A percentile compares a stretch with the other conserved stretches of the same genome.
These are phyloP conservation scores for Monilinia fructicola DNA, from an alignment of 2,329 filamentous ascomycete genomes.

Conservation along the genomic window DNA sequence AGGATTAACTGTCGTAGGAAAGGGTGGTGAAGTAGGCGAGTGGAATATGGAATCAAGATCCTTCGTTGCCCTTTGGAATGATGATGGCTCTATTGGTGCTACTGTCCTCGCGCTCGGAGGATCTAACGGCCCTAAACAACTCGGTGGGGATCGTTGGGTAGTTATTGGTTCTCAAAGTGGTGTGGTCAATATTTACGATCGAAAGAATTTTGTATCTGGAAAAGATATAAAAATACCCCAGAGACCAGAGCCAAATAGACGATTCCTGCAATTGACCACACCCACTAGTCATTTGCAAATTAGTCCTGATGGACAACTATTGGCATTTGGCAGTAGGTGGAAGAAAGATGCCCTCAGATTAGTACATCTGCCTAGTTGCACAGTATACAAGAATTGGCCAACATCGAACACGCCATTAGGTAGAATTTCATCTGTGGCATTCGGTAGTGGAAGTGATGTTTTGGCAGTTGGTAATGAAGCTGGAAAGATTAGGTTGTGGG, in stretches of 20 bases:
- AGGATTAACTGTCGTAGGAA: conserved; percentile 79
- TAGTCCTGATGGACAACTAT: conserved; percentile 82
- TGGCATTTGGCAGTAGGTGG: conserved; percentile 81
- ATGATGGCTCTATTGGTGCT: conserved; percentile 84
- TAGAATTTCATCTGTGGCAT: conserved; percentile 72
- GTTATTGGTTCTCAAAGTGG: conserved; percentile 83
- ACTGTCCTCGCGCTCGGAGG: conserved; percentile 81
- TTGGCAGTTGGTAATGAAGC: conserved; percentile 85
- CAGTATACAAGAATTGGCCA: conserved; percentile 96
- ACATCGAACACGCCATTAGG: conserved; percentile 87
- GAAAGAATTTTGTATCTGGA: conserved; percentile 47
- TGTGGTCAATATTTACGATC: conserved; percentile 92
- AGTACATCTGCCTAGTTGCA: conserved; percentile 87
- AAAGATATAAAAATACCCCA: conserved; percentile 56
- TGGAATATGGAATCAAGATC: conserved; percentile 70
- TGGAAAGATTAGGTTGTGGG: conserved; percentile 88
- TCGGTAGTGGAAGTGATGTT: conserved; percentile 63
- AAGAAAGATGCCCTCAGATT: conserved; percentile 86
- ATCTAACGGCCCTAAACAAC: conserved; percentile 52
- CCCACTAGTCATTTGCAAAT: conserved; percentile 78
- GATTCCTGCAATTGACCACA: conserved; percentile 84
- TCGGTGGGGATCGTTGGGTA: conserved; percentile 85
- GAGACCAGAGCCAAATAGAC: conserved; percentile 68
- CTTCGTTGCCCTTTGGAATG: conserved; percentile 80
- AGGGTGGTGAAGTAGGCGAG: conserved; percentile 86